phyloP scores from a whole-genome alignment of 768 basidiomycete species.

The Exsudoporus frostii region DNA sequence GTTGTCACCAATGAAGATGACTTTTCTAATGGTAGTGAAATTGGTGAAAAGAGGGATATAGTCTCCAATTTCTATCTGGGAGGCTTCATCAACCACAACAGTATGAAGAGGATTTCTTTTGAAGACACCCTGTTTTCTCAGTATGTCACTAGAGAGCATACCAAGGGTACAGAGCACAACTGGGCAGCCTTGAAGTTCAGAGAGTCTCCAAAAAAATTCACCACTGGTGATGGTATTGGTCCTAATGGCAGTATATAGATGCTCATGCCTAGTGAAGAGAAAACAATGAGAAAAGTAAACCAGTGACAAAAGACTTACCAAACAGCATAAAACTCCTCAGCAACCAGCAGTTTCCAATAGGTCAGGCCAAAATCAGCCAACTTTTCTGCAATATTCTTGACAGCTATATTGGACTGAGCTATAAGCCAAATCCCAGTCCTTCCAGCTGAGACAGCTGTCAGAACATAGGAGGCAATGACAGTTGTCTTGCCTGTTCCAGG shows the following conservation, averaged over 20 bases:
- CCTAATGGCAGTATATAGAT: constrained; percentile 54
- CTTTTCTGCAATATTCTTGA: constrained; percentile 87
- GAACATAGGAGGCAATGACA: constrained; percentile 64
- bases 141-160: constrained; percentile 56
- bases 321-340: constrained; percentile 58
- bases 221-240: constrained; percentile 52
- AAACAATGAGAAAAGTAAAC: constrained; percentile 2
- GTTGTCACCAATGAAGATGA: constrained; percentile 63
- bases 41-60: constrained; percentile 43
- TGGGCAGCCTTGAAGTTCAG: constrained; percentile 37
- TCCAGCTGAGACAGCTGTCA: constrained; percentile 39
- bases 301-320: constrained; percentile 46
- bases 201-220: constrained; percentile 32
- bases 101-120: constrained; percentile 38
- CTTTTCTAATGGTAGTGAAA: constrained; percentile 42
- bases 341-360: constrained; percentile 69
- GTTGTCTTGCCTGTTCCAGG: constrained; percentile 75
- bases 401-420: constrained; percentile 84
- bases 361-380: constrained; percentile 50
- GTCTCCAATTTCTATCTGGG: constrained; percentile 58
- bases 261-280: constrained; percentile 66
- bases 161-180: constrained; percentile 74
- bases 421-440: constrained; percentile 68
- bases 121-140: constrained; percentile 24
- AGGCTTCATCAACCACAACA: constrained; percentile 65